Evolutionary conservation across 257 asterid genomes (phyloP).

Genomic region (Solanum gandarillasii): DNA sequence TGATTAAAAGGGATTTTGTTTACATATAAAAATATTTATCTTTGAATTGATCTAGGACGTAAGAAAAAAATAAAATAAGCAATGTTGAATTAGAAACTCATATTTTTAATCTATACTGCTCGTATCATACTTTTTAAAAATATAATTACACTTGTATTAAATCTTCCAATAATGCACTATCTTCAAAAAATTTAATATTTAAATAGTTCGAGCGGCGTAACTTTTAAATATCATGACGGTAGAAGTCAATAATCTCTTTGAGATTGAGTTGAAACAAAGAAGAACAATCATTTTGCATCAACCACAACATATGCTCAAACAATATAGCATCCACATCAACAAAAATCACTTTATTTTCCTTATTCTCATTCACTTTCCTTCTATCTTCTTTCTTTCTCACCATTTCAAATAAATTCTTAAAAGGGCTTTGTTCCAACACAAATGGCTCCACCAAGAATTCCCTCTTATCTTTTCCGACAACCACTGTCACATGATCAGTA

Average conservation of each 20-base stretch:
- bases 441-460: constrained; percentile 1
- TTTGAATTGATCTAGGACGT: neutral
- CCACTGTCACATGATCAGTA: neutral
- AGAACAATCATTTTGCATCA: constrained; percentile 31
- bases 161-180: neutral
- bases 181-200: neutral
- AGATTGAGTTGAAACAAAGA: constrained; percentile 31
- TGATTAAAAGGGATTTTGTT: neutral
- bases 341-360: constrained; percentile 12
- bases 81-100: no score
- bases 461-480: neutral
- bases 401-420: constrained; percentile 1
- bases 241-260: constrained; percentile 25
- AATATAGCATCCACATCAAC: constrained; percentile 31
- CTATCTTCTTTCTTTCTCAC: neutral
- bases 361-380: neutral
- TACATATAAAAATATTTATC: neutral
- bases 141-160: neutral
- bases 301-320: constrained; percentile 37
- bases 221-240: constrained; percentile 14
- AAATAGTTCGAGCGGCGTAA: neutral
- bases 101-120: no score
- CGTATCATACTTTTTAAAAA: no score
- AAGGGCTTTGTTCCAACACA: neutral
- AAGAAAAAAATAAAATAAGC: no score